Evolutionary conservation across 805 yeast genomes (phyloP).

Genomic region (Metschnikowia aberdeeniae): DNA sequence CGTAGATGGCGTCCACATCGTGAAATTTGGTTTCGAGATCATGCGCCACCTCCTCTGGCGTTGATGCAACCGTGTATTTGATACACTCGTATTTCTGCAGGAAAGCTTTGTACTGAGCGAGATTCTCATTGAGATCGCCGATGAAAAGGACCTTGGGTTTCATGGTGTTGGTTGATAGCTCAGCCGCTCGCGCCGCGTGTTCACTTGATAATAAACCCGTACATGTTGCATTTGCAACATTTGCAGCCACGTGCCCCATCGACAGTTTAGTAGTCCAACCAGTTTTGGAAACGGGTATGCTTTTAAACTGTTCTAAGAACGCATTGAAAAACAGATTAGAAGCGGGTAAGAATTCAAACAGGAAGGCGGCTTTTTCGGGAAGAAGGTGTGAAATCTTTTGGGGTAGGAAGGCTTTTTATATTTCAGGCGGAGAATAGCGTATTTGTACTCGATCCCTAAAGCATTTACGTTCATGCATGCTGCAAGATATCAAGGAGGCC

Average conservation of each 20-base stretch:
- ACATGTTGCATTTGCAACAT: neutral
- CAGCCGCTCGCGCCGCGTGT: constrained; percentile 1
- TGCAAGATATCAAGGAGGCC: too few relatives aligned
- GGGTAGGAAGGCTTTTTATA: too few relatives aligned
- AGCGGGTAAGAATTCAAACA: too few relatives aligned
- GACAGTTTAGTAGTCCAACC: too few relatives aligned
- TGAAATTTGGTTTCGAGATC: constrained; percentile 41
- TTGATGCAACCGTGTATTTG: constrained; percentile 36
- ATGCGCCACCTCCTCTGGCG: constrained; percentile 37
- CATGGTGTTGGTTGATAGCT: neutral
- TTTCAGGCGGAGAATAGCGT: too few relatives aligned
- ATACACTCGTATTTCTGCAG: constrained; percentile 33
- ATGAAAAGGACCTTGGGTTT: constrained; percentile 42
- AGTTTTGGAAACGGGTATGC: neutral
- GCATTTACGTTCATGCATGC: too few relatives aligned
- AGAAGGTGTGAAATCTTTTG: too few relatives aligned
- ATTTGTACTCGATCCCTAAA: too few relatives aligned
- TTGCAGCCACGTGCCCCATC: neutral
- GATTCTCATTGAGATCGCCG: constrained; percentile 45
- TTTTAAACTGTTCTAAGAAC: neutral
- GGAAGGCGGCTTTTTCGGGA: too few relatives aligned
- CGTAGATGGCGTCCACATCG: constrained; percentile 50
- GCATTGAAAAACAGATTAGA: too few relatives aligned
- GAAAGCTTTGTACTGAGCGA: constrained; percentile 46
- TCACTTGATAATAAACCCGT: neutral